Conservation (phyloP, 2,329 filamentous ascomycete species). For the Colletotrichum sublineola region DNA sequence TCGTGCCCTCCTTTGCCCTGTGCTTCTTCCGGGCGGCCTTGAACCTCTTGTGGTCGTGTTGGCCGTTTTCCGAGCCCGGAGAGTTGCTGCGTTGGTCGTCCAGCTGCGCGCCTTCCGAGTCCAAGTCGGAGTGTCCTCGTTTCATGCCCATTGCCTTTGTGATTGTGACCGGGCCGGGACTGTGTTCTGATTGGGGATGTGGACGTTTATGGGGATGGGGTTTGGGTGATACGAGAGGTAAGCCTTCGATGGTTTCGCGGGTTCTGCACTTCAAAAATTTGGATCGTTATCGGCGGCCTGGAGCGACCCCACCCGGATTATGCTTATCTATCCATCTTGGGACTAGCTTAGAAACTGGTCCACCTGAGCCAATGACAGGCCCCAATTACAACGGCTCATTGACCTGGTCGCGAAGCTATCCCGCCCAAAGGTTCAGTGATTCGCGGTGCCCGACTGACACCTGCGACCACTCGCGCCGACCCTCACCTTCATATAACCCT, state of each 20-base stretch:
- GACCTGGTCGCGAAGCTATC: constrained; percentile 21
- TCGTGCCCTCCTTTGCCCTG: constrained; percentile 60
- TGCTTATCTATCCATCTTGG: constrained; percentile 28
- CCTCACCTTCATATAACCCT: not conserved
- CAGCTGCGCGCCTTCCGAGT: constrained; percentile 21
- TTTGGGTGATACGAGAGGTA: not conserved
- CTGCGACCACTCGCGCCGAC: not conserved
- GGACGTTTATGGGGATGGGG: not conserved
- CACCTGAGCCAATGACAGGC: constrained; percentile 31
- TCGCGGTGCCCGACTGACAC: constrained; percentile 9
- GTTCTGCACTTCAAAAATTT: constrained; percentile 44
- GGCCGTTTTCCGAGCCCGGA: constrained; percentile 38
- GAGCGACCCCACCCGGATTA: constrained; percentile 23
- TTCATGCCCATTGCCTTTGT: constrained; percentile 48
- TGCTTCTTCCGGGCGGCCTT: constrained; percentile 53
- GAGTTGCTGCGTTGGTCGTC: constrained; percentile 41
- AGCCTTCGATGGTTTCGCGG: constrained; percentile 24
- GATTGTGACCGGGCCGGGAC: not conserved
- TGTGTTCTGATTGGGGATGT: not conserved
- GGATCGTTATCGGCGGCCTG: constrained; percentile 39
- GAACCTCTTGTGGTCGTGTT: constrained; percentile 52
- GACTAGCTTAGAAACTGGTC: constrained; percentile 9
- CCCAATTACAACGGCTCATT: constrained; percentile 38
- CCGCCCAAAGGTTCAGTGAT: constrained; percentile 28
- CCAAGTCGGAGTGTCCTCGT: constrained; percentile 46